phyloP scores from a whole-genome alignment of 2,329 filamentous ascomycete species.

The Scytalidium lignicola region DNA sequence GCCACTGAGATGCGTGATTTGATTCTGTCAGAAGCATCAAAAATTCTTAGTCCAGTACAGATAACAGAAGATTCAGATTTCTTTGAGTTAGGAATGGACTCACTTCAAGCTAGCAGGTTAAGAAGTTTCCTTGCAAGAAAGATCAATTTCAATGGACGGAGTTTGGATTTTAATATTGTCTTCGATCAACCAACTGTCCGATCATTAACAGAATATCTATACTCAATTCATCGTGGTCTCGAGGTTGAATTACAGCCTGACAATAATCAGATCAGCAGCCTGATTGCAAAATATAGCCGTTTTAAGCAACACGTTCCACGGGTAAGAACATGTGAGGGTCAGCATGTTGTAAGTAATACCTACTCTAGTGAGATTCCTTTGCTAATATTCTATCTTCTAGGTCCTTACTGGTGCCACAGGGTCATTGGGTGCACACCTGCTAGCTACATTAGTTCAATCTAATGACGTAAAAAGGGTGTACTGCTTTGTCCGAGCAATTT shows the following conservation, averaged over 20 bases:
- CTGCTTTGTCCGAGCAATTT: slow-evolving; percentile 40
- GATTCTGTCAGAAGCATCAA: slow-evolving; percentile 9
- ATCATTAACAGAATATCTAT: slow-evolving; percentile 14
- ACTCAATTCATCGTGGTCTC: slow-evolving; percentile 10
- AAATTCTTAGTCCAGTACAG: slow-evolving; percentile 13
- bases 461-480: slow-evolving; percentile 48
- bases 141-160: slow-evolving; percentile 18
- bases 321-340: neutral
- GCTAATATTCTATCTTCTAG: slow-evolving; percentile 7
- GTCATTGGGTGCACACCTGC: slow-evolving; percentile 54
- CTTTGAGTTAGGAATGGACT: slow-evolving; percentile 25
- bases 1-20: slow-evolving; percentile 7
- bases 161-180: slow-evolving; percentile 23
- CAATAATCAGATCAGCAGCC: slow-evolving; percentile 24
- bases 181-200: slow-evolving; percentile 27
- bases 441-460: slow-evolving; percentile 49
- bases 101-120: slow-evolving; percentile 22
- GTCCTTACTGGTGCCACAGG: slow-evolving; percentile 60
- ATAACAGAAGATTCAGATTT: slow-evolving; percentile 22
- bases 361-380: slow-evolving; percentile 3
- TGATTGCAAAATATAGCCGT: slow-evolving; percentile 34
- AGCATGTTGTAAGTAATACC: slow-evolving; percentile 7
- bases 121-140: slow-evolving; percentile 21
- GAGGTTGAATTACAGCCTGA: slow-evolving; percentile 18
- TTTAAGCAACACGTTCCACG: slow-evolving; percentile 18